These are phyloP conservation scores for cucumber (Cucumis sativus) DNA, from an alignment of 306 rosid genomes.

Conservation along the genomic window DNA sequence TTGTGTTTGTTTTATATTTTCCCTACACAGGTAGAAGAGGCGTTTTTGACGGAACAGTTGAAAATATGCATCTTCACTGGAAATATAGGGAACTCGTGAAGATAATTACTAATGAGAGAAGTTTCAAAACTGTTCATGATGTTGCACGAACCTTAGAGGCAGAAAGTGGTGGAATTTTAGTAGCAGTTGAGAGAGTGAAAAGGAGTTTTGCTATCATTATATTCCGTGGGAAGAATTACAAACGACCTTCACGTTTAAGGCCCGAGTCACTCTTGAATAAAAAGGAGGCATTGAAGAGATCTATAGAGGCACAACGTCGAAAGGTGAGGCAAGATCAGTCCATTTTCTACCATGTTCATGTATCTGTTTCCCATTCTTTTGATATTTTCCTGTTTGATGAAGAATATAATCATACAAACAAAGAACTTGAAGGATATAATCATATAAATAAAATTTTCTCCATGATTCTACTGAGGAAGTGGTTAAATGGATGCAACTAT, in stretches of 20 bases:
- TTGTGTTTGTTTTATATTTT: not conserved
- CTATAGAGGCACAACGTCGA: constrained; percentile 66
- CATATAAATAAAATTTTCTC: not conserved
- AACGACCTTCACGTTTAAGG: constrained; percentile 71
- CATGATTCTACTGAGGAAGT: not conserved
- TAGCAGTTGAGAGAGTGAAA: constrained; percentile 67
- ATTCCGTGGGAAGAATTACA: constrained; percentile 88
- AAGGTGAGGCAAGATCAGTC: constrained; percentile 38
- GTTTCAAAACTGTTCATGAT: constrained; percentile 36
- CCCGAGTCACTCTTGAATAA: constrained; percentile 67
- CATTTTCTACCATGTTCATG: not conserved
- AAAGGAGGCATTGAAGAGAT: constrained; percentile 63
- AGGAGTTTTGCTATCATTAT: constrained; percentile 76
- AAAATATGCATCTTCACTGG: constrained; percentile 99
- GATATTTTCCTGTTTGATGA: not conserved
- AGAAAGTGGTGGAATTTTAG: constrained; percentile 89
- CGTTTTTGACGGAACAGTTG: constrained; percentile 85
- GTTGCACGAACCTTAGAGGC: constrained; percentile 67
- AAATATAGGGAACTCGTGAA: constrained; percentile 93
- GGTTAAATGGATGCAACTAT: not conserved
- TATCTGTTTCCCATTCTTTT: not conserved
- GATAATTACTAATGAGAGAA: constrained; percentile 43
- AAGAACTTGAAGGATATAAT: not conserved
- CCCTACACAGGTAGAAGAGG: constrained; percentile 25
- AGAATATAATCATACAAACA: not conserved